Evolutionary conservation across 371 early-diverging fungal species (phyloP).

Genomic region (Mucor plumbeus): DNA sequence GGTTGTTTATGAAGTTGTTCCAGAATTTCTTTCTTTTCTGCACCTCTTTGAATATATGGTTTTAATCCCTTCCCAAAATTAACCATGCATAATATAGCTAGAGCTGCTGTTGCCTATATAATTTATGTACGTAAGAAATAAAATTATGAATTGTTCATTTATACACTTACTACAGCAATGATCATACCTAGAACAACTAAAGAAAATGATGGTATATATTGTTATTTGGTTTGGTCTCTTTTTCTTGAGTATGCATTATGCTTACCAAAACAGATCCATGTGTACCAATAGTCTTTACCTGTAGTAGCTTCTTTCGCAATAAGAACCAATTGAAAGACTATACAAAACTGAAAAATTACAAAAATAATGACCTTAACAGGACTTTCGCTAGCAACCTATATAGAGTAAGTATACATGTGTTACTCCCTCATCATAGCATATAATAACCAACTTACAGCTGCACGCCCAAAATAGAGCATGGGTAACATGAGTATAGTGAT

Average conservation of each 20-base stretch:
- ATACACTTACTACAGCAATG: conserved; percentile 38
- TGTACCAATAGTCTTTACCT: conserved; percentile 43
- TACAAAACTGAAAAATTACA: conserved; percentile 43
- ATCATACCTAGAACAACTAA: conserved; percentile 46
- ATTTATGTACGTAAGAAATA: neutral
- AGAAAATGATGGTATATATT: neutral
- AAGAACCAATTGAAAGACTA: conserved; percentile 42
- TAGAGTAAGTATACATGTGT: neutral
- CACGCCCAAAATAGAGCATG: conserved; percentile 47
- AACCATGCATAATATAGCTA: conserved; percentile 37
- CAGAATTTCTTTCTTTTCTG: conserved; percentile 34
- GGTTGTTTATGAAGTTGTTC: conserved; percentile 24
- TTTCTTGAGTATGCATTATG: neutral
- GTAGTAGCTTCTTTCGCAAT: conserved; percentile 36
- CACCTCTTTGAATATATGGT: conserved; percentile 52
- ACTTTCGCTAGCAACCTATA: conserved; percentile 44
- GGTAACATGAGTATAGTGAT: conserved; percentile 47
- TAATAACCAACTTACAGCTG: conserved; percentile 30
- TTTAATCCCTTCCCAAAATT: conserved; percentile 49
- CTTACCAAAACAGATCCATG: conserved; percentile 57
- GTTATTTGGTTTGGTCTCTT: neutral
- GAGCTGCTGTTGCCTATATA: conserved; percentile 23
- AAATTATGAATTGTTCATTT: neutral
- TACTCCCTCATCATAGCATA: neutral
- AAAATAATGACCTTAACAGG: conserved; percentile 39